Evolutionary conservation across 768 basidiomycete genomes (phyloP).

Genomic region (Serpula lacrymans): DNA sequence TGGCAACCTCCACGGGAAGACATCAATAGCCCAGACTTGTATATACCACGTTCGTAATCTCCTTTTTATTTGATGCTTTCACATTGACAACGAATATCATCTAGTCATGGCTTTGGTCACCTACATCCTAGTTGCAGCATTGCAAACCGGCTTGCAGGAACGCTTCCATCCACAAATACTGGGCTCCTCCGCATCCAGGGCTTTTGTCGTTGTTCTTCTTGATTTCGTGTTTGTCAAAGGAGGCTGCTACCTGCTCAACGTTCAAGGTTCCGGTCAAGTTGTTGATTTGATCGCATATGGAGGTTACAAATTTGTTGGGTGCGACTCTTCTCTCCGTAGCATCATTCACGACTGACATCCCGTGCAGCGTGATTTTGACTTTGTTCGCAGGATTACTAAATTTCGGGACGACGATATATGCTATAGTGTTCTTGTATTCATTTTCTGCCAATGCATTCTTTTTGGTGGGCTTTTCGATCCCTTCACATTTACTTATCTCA

Average conservation of each 20-base stretch:
- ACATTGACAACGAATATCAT: conserved; percentile 10
- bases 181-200: conserved; percentile 81
- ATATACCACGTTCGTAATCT: conserved; percentile 74
- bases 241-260: conserved; percentile 91
- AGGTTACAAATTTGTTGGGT: conserved; percentile 99
- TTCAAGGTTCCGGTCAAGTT: conserved; percentile 66
- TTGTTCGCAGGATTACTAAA: conserved; percentile 70
- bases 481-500: background rate
- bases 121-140: conserved; percentile 86
- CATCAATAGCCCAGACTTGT: conserved; percentile 93
- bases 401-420: conserved; percentile 60
- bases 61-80: conserved; percentile 1
- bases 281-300: conserved; percentile 88
- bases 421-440: conserved; percentile 74
- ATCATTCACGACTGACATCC: background rate
- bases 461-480: conserved; percentile 49
- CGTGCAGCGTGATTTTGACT: conserved; percentile 75
- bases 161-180: conserved; percentile 88
- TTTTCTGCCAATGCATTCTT: conserved; percentile 93
- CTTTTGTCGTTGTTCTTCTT: conserved; percentile 77
- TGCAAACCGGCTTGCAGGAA: conserved; percentile 78
- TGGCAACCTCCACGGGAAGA: conserved; percentile 92
- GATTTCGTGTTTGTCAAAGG: conserved; percentile 89
- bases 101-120: conserved; percentile 94
- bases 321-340: conserved; percentile 15